Conservation (phyloP, 228 moss, liverwort and hornwort species). For the Sphagnum fallax region DNA sequence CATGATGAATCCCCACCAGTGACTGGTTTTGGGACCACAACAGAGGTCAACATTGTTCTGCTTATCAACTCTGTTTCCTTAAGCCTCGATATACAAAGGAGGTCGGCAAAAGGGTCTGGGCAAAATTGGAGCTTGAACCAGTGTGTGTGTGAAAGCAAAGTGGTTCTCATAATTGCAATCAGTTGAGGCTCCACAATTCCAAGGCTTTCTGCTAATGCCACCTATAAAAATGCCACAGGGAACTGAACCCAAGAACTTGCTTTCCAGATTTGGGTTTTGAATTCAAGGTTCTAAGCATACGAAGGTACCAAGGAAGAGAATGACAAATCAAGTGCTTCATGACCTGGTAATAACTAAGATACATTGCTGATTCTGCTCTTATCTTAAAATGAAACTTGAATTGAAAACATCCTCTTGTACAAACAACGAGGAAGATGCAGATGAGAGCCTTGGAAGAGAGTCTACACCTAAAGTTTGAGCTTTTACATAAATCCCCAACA, state of each 20-base stretch:
- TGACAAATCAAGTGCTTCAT: too few species aligned
- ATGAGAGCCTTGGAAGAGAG: too few species aligned
- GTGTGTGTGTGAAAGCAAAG: constrained; percentile 49
- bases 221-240: constrained; percentile 17
- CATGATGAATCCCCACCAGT: constrained; percentile 34
- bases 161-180: constrained; percentile 59
- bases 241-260: background rate
- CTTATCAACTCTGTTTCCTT: constrained; percentile 35
- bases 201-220: constrained; percentile 70
- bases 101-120: constrained; percentile 54
- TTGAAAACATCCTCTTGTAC: too few species aligned
- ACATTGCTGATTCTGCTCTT: too few species aligned
- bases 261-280: background rate
- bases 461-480: too few species aligned
- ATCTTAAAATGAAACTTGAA: too few species aligned
- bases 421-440: too few species aligned
- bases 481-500: too few species aligned
- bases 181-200: constrained; percentile 70
- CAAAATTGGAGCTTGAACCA: constrained; percentile 86
- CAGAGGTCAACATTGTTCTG: background rate
- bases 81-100: constrained; percentile 46
- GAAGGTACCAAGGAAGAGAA: background rate
- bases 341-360: too few species aligned
- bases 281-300: background rate
- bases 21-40: constrained; percentile 28